These are phyloP conservation scores for Eucalyptus pumila DNA, from an alignment of 345 rosid species.

Conservation along the genomic window DNA sequence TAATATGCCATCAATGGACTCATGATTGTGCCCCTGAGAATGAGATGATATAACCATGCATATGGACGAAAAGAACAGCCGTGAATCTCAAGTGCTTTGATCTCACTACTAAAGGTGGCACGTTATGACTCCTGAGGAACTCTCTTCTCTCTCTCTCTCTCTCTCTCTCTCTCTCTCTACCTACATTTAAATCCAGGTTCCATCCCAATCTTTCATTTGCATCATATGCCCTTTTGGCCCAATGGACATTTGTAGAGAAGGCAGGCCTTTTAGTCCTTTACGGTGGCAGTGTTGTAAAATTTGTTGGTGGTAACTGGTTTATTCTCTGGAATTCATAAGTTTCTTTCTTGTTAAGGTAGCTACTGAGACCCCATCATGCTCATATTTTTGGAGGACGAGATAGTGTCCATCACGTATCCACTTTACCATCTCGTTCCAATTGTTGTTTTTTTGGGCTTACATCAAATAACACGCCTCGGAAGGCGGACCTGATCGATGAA, in stretches of 20 bases:
- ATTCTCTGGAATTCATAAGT: background rate
- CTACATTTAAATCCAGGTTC: background rate
- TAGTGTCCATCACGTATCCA: background rate
- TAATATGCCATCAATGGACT: background rate
- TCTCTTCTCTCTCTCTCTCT: background rate
- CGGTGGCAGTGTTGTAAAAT: background rate
- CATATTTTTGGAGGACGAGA: background rate
- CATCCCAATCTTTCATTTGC: background rate
- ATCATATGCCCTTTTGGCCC: background rate
- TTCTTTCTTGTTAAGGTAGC: background rate
- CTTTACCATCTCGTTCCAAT: background rate
- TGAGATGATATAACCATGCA: background rate
- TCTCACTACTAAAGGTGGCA: background rate
- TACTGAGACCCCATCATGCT: background rate
- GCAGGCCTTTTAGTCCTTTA: background rate
- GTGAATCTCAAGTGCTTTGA: background rate
- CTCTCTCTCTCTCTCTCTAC: background rate
- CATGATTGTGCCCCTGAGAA: background rate
- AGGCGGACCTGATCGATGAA: background rate
- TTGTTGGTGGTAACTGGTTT: background rate
- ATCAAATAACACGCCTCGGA: background rate
- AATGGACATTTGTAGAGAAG: background rate
- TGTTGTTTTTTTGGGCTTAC: background rate
- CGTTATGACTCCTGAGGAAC: background rate
- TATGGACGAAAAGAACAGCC: background rate